Percentiles rank a stretch among this genome's conserved stretches.
phyloP scores from a whole-genome alignment of 2,329 filamentous ascomycete genomes.

The Cordyceps pruinosa region DNA sequence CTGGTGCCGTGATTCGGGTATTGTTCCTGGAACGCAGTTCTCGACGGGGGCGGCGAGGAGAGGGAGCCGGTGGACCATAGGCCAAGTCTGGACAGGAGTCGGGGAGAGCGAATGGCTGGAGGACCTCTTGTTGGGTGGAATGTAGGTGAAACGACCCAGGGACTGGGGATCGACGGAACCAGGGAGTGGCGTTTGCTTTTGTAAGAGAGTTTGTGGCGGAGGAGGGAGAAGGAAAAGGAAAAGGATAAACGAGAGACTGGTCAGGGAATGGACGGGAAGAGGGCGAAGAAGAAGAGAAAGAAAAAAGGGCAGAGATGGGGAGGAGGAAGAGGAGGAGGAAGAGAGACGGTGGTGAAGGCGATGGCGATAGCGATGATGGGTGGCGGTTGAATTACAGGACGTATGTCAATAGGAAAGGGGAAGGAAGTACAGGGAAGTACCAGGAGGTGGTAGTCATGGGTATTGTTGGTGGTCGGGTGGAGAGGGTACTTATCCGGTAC shows the following conservation, averaged over 20 bases:
- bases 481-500: not conserved
- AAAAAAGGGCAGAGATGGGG: not conserved
- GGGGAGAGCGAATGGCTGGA: constrained; percentile 7
- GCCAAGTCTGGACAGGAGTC: not conserved
- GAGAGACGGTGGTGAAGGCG: constrained; percentile 11
- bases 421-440: not conserved
- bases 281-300: not conserved
- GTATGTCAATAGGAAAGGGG: not conserved
- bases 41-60: not conserved
- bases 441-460: too few species aligned
- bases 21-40: not conserved
- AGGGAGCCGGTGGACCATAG: not conserved
- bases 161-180: constrained; percentile 4
- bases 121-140: constrained; percentile 7
- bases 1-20: not conserved
- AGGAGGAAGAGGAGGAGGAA: constrained; percentile 1
- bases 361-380: too few species aligned
- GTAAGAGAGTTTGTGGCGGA: not conserved
- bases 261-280: not conserved
- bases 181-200: not conserved
- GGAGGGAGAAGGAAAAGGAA: constrained; percentile 18
- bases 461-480: not conserved
- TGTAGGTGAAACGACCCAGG: constrained; percentile 10
- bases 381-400: not conserved
- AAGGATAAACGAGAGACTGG: constrained; percentile 13